These are phyloP conservation scores for Harringtonia aguacate DNA, from an alignment of 2,329 filamentous ascomycete species.

Conservation along the genomic window DNA sequence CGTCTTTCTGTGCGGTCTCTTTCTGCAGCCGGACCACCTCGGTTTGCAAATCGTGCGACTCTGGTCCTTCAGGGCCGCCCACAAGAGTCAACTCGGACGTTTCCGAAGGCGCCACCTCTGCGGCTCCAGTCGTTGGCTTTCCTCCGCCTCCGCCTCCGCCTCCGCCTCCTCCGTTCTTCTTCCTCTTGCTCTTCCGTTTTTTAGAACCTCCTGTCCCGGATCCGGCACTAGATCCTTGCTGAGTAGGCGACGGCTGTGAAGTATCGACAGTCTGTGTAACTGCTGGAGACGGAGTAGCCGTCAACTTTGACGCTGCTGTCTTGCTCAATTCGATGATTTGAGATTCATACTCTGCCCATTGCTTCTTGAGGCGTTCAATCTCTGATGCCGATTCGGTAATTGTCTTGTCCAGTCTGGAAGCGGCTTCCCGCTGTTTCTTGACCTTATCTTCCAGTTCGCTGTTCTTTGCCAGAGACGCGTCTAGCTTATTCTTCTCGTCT, in stretches of 20 bases:
- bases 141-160: slow-evolving; percentile 23
- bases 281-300: not conserved
- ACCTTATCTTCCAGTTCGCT: slow-evolving; percentile 30
- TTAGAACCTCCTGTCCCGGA: not conserved
- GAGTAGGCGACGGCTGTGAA: not conserved
- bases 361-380: slow-evolving; percentile 28
- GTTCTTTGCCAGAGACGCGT: slow-evolving; percentile 22
- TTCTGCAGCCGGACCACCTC: slow-evolving; percentile 41
- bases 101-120: slow-evolving; percentile 22
- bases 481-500: slow-evolving; percentile 19
- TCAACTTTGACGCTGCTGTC: not conserved
- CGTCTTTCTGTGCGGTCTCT: slow-evolving; percentile 54
- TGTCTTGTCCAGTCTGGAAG: slow-evolving; percentile 30
- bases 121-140: slow-evolving; percentile 5
- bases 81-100: slow-evolving; percentile 14
- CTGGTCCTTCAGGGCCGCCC: slow-evolving; percentile 13
- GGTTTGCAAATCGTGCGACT: slow-evolving; percentile 27
- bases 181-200: slow-evolving; percentile 70
- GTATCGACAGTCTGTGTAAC: slow-evolving; percentile 4
- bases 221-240: not conserved
- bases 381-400: slow-evolving; percentile 32
- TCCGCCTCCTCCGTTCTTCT: slow-evolving; percentile 43
- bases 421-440: slow-evolving; percentile 23
- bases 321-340: slow-evolving; percentile 5
- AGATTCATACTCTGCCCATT: slow-evolving; percentile 5